Percentiles rank a stretch among this genome's conserved stretches.
phyloP scores from a whole-genome alignment of 768 basidiomycete species.

The Kwoniella dendrophila region DNA sequence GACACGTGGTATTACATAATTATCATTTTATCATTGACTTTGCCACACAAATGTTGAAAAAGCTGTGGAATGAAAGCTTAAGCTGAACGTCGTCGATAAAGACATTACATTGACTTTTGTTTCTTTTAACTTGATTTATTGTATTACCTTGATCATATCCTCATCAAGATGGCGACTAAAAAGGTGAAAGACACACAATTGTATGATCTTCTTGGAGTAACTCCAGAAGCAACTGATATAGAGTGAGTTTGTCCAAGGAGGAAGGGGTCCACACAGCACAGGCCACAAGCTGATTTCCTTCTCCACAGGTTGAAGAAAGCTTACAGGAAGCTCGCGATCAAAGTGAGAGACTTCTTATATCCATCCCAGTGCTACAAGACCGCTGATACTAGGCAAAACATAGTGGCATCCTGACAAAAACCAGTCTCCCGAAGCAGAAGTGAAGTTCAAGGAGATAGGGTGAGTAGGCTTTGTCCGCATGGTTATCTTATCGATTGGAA shows the following conservation, averaged over 20 bases:
- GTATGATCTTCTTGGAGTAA: constrained; percentile 56
- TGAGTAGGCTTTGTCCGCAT: constrained; percentile 50
- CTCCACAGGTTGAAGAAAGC: constrained; percentile 75
- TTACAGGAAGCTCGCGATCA: constrained; percentile 91
- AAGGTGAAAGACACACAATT: constrained; percentile 55
- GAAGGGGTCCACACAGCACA: not conserved
- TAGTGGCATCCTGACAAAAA: constrained; percentile 98
- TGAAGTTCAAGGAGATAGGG: constrained; percentile 97
- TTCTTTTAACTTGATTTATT: too few relatives aligned
- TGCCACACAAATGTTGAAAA: too few relatives aligned
- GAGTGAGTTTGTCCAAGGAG: constrained; percentile 36
- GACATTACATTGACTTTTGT: too few relatives aligned
- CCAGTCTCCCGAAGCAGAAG: constrained; percentile 84
- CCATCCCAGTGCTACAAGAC: not conserved
- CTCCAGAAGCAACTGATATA: constrained; percentile 54
- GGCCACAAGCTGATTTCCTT: not conserved
- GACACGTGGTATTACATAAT: too few relatives aligned
- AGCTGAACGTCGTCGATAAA: too few relatives aligned
- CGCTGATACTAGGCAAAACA: constrained; percentile 19
- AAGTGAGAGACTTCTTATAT: constrained; percentile 65
- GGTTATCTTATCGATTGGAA: too few relatives aligned
- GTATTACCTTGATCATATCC: too few relatives aligned
- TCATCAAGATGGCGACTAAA: constrained; percentile 27
- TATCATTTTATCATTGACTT: too few relatives aligned
- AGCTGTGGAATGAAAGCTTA: too few relatives aligned